These are phyloP conservation scores for Trametes cingulata DNA, from an alignment of 768 basidiomycete genomes.

Conservation along the genomic window DNA sequence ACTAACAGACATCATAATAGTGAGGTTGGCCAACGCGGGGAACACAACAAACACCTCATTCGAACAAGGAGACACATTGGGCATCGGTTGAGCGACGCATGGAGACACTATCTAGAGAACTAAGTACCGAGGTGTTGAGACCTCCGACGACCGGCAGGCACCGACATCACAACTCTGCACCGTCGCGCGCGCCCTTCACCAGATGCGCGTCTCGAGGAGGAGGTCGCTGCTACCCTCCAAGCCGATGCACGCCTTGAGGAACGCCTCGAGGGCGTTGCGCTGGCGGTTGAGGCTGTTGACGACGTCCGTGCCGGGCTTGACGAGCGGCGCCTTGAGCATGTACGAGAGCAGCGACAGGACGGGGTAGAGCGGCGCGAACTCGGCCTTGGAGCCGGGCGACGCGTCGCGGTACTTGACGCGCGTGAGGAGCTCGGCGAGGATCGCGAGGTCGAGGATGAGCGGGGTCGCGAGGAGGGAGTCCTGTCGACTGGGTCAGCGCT, in stretches of 20 bases:
- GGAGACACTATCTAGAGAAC: neutral
- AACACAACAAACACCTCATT: no score
- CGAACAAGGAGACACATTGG: no score
- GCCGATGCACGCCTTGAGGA: slow-evolving; percentile 93
- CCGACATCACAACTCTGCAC: no score
- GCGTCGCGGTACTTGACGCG: slow-evolving; percentile 84
- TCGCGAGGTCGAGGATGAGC: slow-evolving; percentile 89
- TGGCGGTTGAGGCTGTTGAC: slow-evolving; percentile 96
- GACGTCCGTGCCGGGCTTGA: slow-evolving; percentile 91
- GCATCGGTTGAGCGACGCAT: neutral
- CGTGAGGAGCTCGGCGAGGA: slow-evolving; percentile 92
- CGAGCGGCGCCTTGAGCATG: slow-evolving; percentile 98
- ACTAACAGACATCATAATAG: no score
- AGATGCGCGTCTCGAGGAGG: slow-evolving; percentile 83
- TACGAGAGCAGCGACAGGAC: slow-evolving; percentile 92
- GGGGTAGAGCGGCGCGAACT: slow-evolving; percentile 85
- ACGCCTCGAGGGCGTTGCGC: slow-evolving; percentile 89
- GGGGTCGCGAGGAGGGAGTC: slow-evolving; percentile 96
- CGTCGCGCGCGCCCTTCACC: slow-evolving; percentile 52
- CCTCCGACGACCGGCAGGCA: no score
- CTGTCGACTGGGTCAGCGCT: slow-evolving; percentile 37
- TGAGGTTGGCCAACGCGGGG: no score
- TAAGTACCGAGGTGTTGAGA: neutral
- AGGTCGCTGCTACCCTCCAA: slow-evolving; percentile 83
- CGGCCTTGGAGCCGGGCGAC: slow-evolving; percentile 39